Evolutionary conservation across 164 flowering plant genomes (phyloP), one percentile per base, ranked within the genome.

Genomic region (Liriodendron chinense): DNA sequence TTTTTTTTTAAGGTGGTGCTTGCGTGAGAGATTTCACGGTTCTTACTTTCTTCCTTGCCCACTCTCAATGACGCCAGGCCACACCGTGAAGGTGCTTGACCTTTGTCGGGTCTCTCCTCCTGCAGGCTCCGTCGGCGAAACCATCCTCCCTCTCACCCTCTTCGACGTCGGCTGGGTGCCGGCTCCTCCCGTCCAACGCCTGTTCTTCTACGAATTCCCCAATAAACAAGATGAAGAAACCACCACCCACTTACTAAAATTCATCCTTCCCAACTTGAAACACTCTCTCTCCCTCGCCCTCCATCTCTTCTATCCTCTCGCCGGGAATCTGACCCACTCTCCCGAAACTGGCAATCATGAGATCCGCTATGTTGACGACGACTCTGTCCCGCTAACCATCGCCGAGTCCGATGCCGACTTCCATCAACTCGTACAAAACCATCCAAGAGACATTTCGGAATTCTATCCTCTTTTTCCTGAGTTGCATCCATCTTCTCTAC

Each of bases 241-340:
- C 69, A 43, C 48, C 7, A 10, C 73, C 20, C 9, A 72, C 66
- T 72, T 76, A 64, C 22, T 73, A 48, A n/a, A 47, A 7, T 9
- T 62, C 43, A 12, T 64, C 61, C 75, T 73, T 68, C 86, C 88
- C 34, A 26, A 48, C 1, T 78, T 86, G 69, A 82, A 79, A 59
- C 53, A 63, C 75, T 87, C 89, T 1, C 88, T 89, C 47, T 76
- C 85, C 63, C 78, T 82, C 47, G 57, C 86, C 68, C 88, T 87
- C 72, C 74, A 65, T 23, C 81, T 76, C 72, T 88, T 84, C 72
- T 85, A 71, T 66, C 84, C 87, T 3, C 65, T 84, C 23, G 85
- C 87, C 18, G 86, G 84, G 1, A 80, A 78, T 9, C 71, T 86
- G 8, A 47, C 76, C 2, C 73, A 56, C 47, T 80, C 81, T 1